Evolutionary conservation across 805 yeast genomes (phyloP), one percentile per base, ranked within the genome.

Genomic region (Candida namnaoensis): DNA sequence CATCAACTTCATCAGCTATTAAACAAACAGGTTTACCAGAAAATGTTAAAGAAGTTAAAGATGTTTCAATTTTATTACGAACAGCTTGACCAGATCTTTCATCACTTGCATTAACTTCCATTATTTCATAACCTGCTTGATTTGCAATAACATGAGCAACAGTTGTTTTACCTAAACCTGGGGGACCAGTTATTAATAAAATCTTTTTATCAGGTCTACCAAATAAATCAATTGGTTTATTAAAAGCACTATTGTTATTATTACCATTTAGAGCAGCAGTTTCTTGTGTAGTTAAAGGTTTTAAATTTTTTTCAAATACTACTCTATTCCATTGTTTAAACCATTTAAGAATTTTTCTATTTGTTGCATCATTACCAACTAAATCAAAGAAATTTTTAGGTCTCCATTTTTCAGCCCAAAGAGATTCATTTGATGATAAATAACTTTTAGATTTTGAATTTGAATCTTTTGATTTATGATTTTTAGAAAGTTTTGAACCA

Each of bases 131-230:
- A 0, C 95, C 95, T 34, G 85, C 74, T 48, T 86, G 95, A 37
- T 69, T 71, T 4, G 96, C 93, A 33, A 88, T 72, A 1, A 88
- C 76, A 54, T 90, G 96, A 0, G 91, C 87, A 2, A 88, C 80
- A 0, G 93, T 76, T 0, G 98, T 90, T 56, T 91, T 91, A 9
- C 99, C 99, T 14, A 83, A 71, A 2, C 99, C 99, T 0, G 96
- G 88, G 0, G 96, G 93, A 0, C 99, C 99, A 56, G 82, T 88
- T 10, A 93, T 72, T 35, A 93, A 64, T 19, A 93, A 56, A 0
- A 93, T 69, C 47, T 77, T 82, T 40, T 72, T 71, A 13, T 59
- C 64, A 0, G 90, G 90, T 42, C 90, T 64, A 27, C 72, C 68
- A 35, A 72, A 66, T 1, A 76, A 74, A 53, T 81, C n/a, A n/a